These are phyloP conservation scores for Botrytis aclada DNA, from an alignment of 2,329 filamentous ascomycete species.

Conservation along the genomic window DNA sequence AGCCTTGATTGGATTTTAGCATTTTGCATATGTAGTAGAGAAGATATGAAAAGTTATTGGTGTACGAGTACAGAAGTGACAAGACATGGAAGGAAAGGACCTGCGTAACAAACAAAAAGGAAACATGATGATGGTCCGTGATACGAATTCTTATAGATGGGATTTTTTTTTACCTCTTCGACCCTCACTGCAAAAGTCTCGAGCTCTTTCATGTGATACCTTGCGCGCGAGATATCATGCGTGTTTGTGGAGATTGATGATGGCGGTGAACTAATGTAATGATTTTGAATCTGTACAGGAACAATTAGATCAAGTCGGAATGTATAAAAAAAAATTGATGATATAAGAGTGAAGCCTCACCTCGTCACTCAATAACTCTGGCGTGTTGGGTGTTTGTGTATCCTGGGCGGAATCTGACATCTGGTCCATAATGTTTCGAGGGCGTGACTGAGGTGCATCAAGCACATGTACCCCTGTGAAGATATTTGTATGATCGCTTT, in stretches of 20 bases:
- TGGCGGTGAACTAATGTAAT: conserved; percentile 18
- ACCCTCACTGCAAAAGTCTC: conserved; percentile 22
- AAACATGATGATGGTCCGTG: conserved; percentile 10
- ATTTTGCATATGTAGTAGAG: conserved; percentile 16
- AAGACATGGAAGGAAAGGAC: conserved; percentile 4
- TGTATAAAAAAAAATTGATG: neutral
- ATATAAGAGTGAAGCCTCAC: conserved; percentile 11
- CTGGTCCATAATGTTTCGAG: conserved; percentile 17
- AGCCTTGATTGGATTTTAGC: conserved; percentile 24
- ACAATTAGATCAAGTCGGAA: conserved; percentile 8
- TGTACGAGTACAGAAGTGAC: neutral
- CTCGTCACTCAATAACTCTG: conserved; percentile 19
- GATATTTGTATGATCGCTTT: conserved; percentile 11
- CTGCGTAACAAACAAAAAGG: neutral
- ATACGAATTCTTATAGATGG: conserved; percentile 9
- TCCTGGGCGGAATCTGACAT: conserved; percentile 16
- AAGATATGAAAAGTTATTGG: conserved; percentile 7
- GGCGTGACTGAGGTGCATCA: conserved; percentile 15
- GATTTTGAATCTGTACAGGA: neutral
- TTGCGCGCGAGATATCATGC: conserved; percentile 23
- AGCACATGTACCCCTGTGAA: conserved; percentile 21
- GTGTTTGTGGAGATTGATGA: conserved; percentile 21
- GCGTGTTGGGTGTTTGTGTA: conserved; percentile 18
- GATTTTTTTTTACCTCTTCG: conserved; percentile 19
- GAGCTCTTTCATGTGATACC: conserved; percentile 24